Conservation (phyloP, 805 yeast species). For the Hanseniaspora meyeri region DNA sequence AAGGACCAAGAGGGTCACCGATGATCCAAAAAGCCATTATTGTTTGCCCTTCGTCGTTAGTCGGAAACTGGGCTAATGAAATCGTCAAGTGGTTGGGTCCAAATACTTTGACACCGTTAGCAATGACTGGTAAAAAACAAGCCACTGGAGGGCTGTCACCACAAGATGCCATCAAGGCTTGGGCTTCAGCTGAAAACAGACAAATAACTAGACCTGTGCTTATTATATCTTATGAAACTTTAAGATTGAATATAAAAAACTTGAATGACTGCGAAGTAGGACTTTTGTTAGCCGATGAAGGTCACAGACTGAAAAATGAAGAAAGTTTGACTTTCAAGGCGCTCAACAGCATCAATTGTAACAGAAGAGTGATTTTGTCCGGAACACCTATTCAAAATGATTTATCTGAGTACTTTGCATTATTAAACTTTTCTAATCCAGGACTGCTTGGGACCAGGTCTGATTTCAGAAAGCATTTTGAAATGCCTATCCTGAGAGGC, state of each 20-base stretch:
- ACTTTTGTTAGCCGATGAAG: slow-evolving; percentile 73
- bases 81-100: slow-evolving; percentile 89
- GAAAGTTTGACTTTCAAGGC: slow-evolving; percentile 87
- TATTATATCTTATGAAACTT: slow-evolving; percentile 86
- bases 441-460: slow-evolving; percentile 73
- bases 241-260: slow-evolving; percentile 70
- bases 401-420: slow-evolving; percentile 81
- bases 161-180: slow-evolving; percentile 52
- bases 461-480: slow-evolving; percentile 79
- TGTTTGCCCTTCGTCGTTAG: slow-evolving; percentile 90
- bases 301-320: slow-evolving; percentile 74
- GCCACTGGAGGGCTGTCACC: slow-evolving; percentile 56
- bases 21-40: slow-evolving; percentile 83
- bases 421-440: slow-evolving; percentile 86
- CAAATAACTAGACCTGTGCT: slow-evolving; percentile 84
- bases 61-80: slow-evolving; percentile 95
- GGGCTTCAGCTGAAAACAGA: slow-evolving; percentile 85
- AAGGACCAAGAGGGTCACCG: slow-evolving; percentile 69
- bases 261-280: slow-evolving; percentile 73
- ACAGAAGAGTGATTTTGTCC: slow-evolving; percentile 78
- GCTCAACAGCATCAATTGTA: slow-evolving; percentile 67
- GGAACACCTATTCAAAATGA: slow-evolving; percentile 98
- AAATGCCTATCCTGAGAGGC: slow-evolving; percentile 64
- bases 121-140: slow-evolving; percentile 74
- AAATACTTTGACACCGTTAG: slow-evolving; percentile 77